A percentile compares a stretch with the other conserved stretches of the same genome.
Conservation (phyloP, 225 moss, liverwort and hornwort species). For the Rhytidiadelphus loreus region DNA sequence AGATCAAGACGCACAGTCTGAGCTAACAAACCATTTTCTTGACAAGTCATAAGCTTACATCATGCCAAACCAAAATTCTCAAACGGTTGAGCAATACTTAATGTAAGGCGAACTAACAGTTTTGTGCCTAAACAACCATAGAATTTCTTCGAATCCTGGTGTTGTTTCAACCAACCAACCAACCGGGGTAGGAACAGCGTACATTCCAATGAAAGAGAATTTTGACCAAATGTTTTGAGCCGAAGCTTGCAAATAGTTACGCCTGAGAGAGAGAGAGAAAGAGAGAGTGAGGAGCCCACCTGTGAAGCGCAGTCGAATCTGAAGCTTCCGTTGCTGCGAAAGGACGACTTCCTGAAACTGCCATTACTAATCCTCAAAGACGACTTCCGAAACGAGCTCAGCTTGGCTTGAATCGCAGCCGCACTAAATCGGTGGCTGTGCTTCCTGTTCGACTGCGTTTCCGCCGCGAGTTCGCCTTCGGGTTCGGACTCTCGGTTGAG, state of each 20-base stretch:
- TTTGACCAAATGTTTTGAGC: not conserved
- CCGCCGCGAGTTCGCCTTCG: constrained; percentile 21
- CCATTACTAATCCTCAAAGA: constrained; percentile 15
- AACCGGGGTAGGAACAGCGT: not conserved
- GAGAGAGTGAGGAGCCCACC: not conserved
- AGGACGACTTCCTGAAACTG: constrained; percentile 15
- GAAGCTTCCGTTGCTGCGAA: constrained; percentile 11
- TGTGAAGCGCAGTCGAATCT: constrained; percentile 10
- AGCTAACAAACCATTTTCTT: not conserved
- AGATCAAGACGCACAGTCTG: not conserved
- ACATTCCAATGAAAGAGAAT: not conserved
- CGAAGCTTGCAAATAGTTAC: not conserved
- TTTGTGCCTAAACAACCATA: not conserved
- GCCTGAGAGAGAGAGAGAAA: not conserved
- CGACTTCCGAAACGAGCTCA: constrained; percentile 35
- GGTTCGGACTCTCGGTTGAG: constrained; percentile 35
- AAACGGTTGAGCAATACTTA: not conserved
- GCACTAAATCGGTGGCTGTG: constrained; percentile 21
- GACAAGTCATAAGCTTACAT: not conserved
- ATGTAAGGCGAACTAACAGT: not conserved
- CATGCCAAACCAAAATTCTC: not conserved
- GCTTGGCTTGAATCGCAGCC: constrained; percentile 24
- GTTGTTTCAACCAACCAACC: not conserved
- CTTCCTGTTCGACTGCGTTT: not conserved
- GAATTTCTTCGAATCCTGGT: not conserved